Percentiles rank a stretch among this genome's conserved stretches.
phyloP scores from a whole-genome alignment of 495 filamentous ascomycete species.

The Opeltia flavorubescens region DNA sequence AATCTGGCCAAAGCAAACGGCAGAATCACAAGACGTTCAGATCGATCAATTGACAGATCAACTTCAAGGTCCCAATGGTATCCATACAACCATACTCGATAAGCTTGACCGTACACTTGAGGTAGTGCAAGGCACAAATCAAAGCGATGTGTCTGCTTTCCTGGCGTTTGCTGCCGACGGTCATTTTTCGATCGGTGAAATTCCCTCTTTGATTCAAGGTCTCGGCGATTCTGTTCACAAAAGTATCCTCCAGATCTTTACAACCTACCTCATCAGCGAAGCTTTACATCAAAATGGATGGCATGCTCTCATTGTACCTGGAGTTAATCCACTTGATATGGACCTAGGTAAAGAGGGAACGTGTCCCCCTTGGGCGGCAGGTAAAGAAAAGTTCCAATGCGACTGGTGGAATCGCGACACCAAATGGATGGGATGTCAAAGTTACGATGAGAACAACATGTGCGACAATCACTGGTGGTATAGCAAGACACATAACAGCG shows the following conservation, averaged over 20 bases:
- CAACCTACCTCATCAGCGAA: conserved; percentile 1
- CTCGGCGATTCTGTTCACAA: neutral
- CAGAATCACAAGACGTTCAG: conserved; percentile 1
- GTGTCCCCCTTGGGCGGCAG: conserved; percentile 2
- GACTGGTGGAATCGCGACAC: neutral
- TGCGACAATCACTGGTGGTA: conserved; percentile 8
- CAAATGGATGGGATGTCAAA: conserved; percentile 1
- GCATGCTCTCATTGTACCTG: conserved; percentile 4
- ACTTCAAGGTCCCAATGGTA: neutral
- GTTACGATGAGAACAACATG: neutral
- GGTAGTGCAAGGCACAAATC: neutral
- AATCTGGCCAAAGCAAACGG: conserved; percentile 1
- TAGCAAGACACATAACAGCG: conserved; percentile 1
- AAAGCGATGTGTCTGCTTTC: conserved; percentile 2
- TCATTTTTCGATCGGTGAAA: neutral
- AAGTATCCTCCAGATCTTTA: conserved; percentile 1
- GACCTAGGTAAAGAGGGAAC: neutral
- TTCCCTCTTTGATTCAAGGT: neutral
- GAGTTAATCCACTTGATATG: neutral
- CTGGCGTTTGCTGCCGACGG: conserved; percentile 2
- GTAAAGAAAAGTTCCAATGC: neutral
- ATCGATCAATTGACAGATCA: conserved; percentile 2
- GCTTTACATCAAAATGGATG: conserved; percentile 1
- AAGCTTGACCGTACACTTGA: neutral
- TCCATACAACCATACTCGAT: neutral